A percentile compares a stretch with the other conserved stretches of the same genome.
Evolutionary conservation across 441 rosid genomes (phyloP).

Genomic region (Croton laevigatus): DNA sequence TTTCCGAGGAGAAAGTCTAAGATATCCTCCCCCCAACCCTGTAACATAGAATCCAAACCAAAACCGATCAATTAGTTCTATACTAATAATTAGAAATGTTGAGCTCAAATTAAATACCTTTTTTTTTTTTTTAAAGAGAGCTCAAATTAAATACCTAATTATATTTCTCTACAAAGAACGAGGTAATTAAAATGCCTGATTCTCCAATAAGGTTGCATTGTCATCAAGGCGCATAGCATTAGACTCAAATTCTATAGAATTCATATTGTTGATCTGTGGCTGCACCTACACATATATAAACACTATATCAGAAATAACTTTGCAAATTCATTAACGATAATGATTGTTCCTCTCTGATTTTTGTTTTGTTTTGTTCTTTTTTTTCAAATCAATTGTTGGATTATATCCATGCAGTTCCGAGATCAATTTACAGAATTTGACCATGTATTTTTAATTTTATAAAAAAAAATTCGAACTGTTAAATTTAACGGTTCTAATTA

Average conservation of each 20-base stretch:
- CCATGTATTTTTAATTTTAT: too few species aligned
- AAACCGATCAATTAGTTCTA: background rate
- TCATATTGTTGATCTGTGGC: conserved; percentile 23
- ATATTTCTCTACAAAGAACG: too few species aligned
- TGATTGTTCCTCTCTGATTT: too few species aligned
- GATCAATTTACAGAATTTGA: too few species aligned
- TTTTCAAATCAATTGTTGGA: too few species aligned
- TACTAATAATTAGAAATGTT: background rate
- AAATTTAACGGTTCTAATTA: too few species aligned
- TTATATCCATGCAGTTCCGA: too few species aligned
- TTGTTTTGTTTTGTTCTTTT: too few species aligned
- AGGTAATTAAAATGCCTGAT: conserved; percentile 19
- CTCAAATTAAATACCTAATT: too few species aligned
- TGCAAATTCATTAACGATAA: too few species aligned
- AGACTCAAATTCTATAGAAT: background rate
- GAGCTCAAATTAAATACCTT: background rate
- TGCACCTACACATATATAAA: conserved; percentile 11
- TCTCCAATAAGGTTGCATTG: conserved; percentile 4
- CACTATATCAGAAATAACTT: background rate
- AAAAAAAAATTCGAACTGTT: too few species aligned
- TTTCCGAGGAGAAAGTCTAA: conserved; percentile 32
- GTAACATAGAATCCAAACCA: conserved; percentile 14
- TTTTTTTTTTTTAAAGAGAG: too few species aligned
- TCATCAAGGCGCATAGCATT: background rate
- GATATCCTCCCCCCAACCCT: conserved; percentile 48